These are phyloP conservation scores for Priceomyces carsonii DNA, from an alignment of 805 yeast genomes.

Conservation along the genomic window DNA sequence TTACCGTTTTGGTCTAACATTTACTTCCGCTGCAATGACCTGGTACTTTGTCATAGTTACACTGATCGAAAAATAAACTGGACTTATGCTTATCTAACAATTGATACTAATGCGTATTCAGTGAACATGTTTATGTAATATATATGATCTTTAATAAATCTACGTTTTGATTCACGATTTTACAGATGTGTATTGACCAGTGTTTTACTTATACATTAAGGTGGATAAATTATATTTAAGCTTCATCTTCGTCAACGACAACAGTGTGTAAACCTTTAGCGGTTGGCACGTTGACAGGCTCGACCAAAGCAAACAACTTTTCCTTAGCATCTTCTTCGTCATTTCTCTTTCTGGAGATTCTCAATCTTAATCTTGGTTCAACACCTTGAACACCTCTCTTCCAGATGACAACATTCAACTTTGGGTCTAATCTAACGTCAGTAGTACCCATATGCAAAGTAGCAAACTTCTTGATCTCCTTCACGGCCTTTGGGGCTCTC, in stretches of 20 bases:
- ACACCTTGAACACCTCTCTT: conserved; percentile 99
- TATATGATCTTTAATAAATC: background rate
- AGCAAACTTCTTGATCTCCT: conserved; percentile 98
- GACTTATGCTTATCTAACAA: too few relatives aligned
- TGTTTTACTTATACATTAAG: conserved; percentile 11
- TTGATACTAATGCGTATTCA: too few relatives aligned
- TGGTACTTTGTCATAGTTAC: conserved; percentile 88
- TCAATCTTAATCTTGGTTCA: conserved; percentile 96
- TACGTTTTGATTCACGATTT: conserved; percentile 1
- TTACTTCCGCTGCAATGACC: conserved; percentile 51
- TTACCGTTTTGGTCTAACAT: conserved; percentile 56
- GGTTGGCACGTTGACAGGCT: conserved; percentile 92
- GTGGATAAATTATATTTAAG: conserved; percentile 26
- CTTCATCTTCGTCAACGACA: conserved; percentile 87
- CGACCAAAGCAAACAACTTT: conserved; percentile 96
- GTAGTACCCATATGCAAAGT: conserved; percentile 98
- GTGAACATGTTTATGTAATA: too few relatives aligned
- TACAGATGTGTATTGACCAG: conserved; percentile 7
- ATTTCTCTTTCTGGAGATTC: conserved; percentile 99
- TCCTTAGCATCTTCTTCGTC: conserved; percentile 99
- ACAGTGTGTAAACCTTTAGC: conserved; percentile 97
- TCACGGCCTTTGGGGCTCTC: conserved; percentile 99
- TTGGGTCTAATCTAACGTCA: conserved; percentile 99
- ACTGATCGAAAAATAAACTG: conserved; percentile 54
- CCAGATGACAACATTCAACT: conserved; percentile 98